These are phyloP conservation scores for Mucor mucedo DNA, from an alignment of 371 early-diverging fungal genomes.

Conservation along the genomic window DNA sequence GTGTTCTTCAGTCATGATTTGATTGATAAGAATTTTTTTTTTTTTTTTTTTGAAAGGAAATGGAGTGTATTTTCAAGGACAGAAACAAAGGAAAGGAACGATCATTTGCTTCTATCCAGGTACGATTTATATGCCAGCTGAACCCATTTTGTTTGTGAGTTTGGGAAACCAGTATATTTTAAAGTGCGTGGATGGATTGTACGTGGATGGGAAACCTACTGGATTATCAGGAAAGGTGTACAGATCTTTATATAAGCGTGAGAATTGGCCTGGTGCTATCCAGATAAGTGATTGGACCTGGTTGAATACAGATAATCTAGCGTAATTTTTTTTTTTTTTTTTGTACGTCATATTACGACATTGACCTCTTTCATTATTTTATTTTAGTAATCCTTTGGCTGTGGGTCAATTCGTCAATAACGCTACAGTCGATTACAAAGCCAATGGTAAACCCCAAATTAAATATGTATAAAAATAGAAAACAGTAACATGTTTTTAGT, in stretches of 20 bases:
- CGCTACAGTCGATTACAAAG: constrained; percentile 32
- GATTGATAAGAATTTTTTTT: neutral
- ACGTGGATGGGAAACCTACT: constrained; percentile 56
- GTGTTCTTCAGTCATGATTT: neutral
- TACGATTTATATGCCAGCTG: constrained; percentile 55
- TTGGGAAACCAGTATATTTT: constrained; percentile 60
- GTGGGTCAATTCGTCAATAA: constrained; percentile 66
- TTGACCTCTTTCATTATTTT: neutral
- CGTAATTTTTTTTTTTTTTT: neutral
- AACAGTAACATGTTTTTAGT: constrained; percentile 30
- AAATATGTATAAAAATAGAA: neutral
- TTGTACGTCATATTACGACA: neutral
- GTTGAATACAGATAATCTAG: constrained; percentile 35
- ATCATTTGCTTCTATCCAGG: constrained; percentile 50
- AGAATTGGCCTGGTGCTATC: constrained; percentile 63
- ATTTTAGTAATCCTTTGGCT: constrained; percentile 53
- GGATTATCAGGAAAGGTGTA: constrained; percentile 54
- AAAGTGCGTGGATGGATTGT: constrained; percentile 61
- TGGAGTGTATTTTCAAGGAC: constrained; percentile 38
- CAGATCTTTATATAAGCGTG: constrained; percentile 49
- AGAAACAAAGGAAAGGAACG: constrained; percentile 20
- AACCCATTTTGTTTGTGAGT: constrained; percentile 59
- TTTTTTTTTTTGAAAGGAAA: no score
- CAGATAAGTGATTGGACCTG: constrained; percentile 58
- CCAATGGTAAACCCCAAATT: constrained; percentile 49